Base-by-base conservation (phyloP, 2,329 filamentous ascomycete genomes). In the Macroventuria anomochaeta region DNA sequence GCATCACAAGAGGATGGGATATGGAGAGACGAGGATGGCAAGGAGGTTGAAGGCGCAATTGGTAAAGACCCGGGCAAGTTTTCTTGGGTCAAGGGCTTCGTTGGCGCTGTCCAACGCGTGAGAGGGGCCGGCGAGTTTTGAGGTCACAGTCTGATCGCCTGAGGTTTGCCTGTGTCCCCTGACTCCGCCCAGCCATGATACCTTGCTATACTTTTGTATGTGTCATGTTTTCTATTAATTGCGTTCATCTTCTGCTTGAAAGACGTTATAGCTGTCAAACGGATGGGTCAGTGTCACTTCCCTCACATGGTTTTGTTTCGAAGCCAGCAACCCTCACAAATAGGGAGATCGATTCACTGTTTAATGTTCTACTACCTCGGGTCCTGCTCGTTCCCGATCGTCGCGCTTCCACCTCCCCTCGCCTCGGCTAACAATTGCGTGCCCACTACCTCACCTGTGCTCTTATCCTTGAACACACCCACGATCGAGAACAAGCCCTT, bases 91-190 rank as follows among this genome's bases (percentile, higher is more conserved):
- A 85, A 81, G 70, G 84, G 85, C 0, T 62, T 85, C 15, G 67
- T 83, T 21, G 85, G 85, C 0, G 83, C 83, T 2, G 76, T 87
- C 3, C 80, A 85, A 63, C 75, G 85, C 47, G 81, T 87, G 5
- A 76, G 81, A 58, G 85, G 84, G 4, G 77, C 75, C 12, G 83
- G 83, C 1, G 82, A 81, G 0, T 86, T 85, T 61, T 84, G n/a
- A 26, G 15, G 15, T 7, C 4, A 17, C 15, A n/a, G 28, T 21
- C 12, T 21, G 11, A n/a, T n/a, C n/a, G n/a, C n/a, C n/a, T n/a
- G n/a, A n/a, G n/a, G n/a, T n/a, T n/a, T n/a, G n/a, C n/a, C n/a
- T n/a, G n/a, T n/a, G n/a, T n/a, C n/a, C n/a, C n/a, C n/a, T n/a
- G n/a, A n/a, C n/a, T n/a, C n/a, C n/a, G n/a, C n/a, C n/a, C n/a